Percentiles rank a stretch among this genome's conserved stretches.
These are phyloP conservation scores for Carex scoparia DNA, from an alignment of 176 grass and related monocot genomes.

Conservation along the genomic window DNA sequence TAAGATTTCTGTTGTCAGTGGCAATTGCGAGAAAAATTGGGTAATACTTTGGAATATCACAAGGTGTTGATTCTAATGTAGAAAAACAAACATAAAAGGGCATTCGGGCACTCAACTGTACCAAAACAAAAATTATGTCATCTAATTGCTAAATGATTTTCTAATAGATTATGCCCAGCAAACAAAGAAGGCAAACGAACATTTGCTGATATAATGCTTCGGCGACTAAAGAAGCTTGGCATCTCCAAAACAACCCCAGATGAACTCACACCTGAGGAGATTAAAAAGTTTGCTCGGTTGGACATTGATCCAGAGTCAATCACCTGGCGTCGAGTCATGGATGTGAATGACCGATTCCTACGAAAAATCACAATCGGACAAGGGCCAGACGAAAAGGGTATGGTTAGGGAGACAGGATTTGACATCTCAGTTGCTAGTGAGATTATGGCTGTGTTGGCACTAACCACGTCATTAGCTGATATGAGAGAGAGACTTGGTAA, in stretches of 20 bases:
- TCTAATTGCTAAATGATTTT: constrained; percentile 2
- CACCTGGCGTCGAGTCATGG: constrained; percentile 95
- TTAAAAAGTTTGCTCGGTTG: constrained; percentile 72
- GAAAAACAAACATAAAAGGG: background rate
- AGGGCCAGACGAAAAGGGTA: constrained; percentile 91
- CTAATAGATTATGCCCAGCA: constrained; percentile 72
- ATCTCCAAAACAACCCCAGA: constrained; percentile 76
- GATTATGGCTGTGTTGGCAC: constrained; percentile 97
- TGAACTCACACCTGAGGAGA: constrained; percentile 94
- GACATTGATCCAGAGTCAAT: constrained; percentile 86
- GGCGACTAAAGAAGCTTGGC: constrained; percentile 66
- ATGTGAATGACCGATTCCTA: constrained; percentile 92
- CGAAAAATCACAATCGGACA: constrained; percentile 91
- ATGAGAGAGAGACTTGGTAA: constrained; percentile 97
- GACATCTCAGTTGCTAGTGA: constrained; percentile 98
- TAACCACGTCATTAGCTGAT: constrained; percentile 84
- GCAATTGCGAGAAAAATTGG: background rate
- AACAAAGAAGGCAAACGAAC: constrained; percentile 93
- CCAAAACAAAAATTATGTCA: background rate
- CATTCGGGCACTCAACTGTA: background rate
- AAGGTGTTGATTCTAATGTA: background rate
- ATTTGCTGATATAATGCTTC: constrained; percentile 77
- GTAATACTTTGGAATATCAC: background rate
- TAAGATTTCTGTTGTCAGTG: background rate
- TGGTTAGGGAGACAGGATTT: constrained; percentile 95